Base-by-base conservation (phyloP, 192 early-diverging fungal species). In the Podochytrium sp. region DNA sequence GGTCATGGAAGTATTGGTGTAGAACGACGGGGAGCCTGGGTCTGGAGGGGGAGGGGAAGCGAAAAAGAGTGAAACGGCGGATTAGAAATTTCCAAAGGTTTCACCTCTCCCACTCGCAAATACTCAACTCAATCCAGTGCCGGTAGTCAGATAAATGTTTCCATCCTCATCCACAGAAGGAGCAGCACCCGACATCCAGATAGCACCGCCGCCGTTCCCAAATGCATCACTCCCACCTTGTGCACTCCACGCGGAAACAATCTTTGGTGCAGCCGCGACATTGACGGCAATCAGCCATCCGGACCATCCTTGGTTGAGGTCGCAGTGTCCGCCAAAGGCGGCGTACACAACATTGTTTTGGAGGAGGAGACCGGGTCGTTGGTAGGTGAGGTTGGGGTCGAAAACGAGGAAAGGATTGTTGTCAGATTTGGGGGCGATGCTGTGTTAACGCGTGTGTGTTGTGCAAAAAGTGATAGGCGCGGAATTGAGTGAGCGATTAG, bases 281-380 rank as follows among this genome's bases (percentile, higher is more conserved):
- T 64, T 35, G 1, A 74, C 41, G 41, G 30, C 60, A 30, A 74
- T 65, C 12, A 74, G 41, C 73, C 73, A 74, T 55, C 73, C 73
- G 14, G 73, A 30, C 1, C 10, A 65, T n/a, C 64, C 64, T 43
- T 74, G 63, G 34, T 34, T 37, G 41, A 65, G 34, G 27, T 74
- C 62, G 51, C 73, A 74, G 51, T 74, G 73, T 4, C 61, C 41
- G n/a, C 73, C 73, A 59, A 74, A 74, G 10, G 61, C 40, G 16
- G 1, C 73, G 33, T 65, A 74, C 20, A 74, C 59, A 37, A 74
- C 39, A 6, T 51, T 51, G 35, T 74, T 53, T 1, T 50, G 6
- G 1, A 74, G 33, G 2, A 60, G 60, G 16, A 74, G 49, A 1
- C 25, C 73, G 2, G 73, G 63, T 16, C 73, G n/a, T 40, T 74